Evolutionary conservation across 2,329 filamentous ascomycete genomes (phyloP), one percentile per base, ranked within the genome.

Genomic region (Akanthomyces lecanii): DNA sequence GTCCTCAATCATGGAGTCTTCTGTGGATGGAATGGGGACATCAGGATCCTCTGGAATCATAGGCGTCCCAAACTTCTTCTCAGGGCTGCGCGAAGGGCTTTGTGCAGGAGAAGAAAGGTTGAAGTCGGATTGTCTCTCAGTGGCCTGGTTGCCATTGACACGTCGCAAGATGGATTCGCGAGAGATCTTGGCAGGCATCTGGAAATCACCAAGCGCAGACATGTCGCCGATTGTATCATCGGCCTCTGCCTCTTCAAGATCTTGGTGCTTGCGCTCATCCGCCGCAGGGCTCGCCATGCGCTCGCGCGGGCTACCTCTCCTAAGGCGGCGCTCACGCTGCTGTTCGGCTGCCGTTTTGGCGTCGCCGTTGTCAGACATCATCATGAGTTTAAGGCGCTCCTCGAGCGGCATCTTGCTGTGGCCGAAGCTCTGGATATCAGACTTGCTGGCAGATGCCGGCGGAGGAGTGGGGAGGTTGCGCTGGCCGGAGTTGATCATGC

Each of bases 101-200:
- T 82, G 79, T n/a, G 79, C 77, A 1, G 85, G 84, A 2, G 86
- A 87, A 4, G 85, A 87, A 69, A 89, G 85, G 68, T 84, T 83
- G 66, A 85, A 88, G 63, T 87, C 84, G 4, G 87, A 85, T 61
- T 86, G 81, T 64, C 80, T 77, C 23, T 87, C 84, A 51, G 83
- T 79, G 54, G 75, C 68, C 65, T 81, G 76, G 68, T 81, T 83
- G 53, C 82, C 91, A 72, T 95, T 91, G 62, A 97, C 89, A 66
- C 94, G 92, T 60, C 91, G 88, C 69, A 98, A 80, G 68, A 98
- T 98, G 0, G 93, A 97, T 73, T 98, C 95, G 44, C 94, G 86
- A 10, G 94, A 97, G 71, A 98, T 96, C 61, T 89, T 89, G 12
- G 90, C 83, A 21, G 87, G 91, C 16, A 89, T 77, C 67, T 89